These are phyloP conservation scores for Dendrothele bispora DNA, from an alignment of 768 basidiomycete genomes.

Conservation along the genomic window DNA sequence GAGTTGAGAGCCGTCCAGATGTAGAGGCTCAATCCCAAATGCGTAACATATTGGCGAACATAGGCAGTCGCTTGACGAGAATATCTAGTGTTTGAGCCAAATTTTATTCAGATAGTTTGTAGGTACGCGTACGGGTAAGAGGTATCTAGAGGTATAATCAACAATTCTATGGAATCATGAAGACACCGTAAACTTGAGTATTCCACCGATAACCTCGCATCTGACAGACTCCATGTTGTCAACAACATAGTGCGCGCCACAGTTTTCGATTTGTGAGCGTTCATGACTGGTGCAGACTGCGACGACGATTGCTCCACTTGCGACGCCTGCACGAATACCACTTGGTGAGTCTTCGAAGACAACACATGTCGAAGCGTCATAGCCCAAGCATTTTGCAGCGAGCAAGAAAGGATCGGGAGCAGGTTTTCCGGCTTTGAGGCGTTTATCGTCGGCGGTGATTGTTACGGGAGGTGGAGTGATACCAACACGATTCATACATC, in stretches of 20 bases:
- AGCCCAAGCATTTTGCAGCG: constrained; percentile 58
- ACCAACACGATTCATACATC: constrained; percentile 69
- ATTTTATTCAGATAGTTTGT: no score
- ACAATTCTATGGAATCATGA: no score
- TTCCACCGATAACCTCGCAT: constrained; percentile 40
- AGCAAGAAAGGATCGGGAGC: constrained; percentile 66
- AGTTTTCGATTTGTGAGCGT: constrained; percentile 50
- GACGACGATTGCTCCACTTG: constrained; percentile 70
- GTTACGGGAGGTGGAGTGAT: constrained; percentile 67
- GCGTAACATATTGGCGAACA: no score
- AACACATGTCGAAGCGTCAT: constrained; percentile 57
- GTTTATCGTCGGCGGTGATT: constrained; percentile 76
- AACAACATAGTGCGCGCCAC: constrained; percentile 57
- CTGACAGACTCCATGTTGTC: constrained; percentile 52
- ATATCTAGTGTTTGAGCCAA: no score
- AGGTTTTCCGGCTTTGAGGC: constrained; percentile 65
- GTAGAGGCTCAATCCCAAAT: no score
- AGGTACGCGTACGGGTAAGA: no score
- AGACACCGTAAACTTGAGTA: constrained; percentile 49
- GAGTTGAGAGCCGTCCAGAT: no score
- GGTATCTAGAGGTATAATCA: no score
- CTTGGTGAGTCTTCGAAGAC: constrained; percentile 84
- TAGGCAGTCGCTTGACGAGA: no score
- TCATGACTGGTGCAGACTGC: constrained; percentile 77
- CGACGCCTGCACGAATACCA: constrained; percentile 71